Percentiles rank a stretch among this genome's conserved stretches.
Evolutionary conservation across 2,329 filamentous ascomycete species (phyloP).

Genomic region (Penicillium thymicola): DNA sequence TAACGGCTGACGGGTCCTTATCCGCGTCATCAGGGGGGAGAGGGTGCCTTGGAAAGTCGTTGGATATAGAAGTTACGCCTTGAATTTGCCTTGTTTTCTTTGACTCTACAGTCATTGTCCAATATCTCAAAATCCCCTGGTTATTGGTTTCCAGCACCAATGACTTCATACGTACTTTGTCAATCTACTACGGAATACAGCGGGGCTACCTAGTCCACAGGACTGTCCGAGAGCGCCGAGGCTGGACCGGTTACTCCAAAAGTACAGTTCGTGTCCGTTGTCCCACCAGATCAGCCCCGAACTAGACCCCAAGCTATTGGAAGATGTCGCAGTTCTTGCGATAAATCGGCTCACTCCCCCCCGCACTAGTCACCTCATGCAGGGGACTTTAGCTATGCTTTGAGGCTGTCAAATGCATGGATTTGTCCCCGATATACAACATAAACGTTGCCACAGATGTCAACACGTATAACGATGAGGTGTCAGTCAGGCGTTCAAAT

Average conservation of each 20-base stretch:
- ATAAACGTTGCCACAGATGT: neutral
- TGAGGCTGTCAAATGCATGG: neutral
- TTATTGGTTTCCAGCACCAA: neutral
- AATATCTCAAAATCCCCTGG: neutral
- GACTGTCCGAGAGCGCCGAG: neutral
- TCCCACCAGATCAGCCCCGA: neutral
- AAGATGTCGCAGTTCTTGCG: neutral
- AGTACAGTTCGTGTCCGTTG: neutral
- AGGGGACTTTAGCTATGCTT: neutral
- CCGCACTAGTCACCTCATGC: neutral
- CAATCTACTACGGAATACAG: neutral
- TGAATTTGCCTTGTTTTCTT: neutral
- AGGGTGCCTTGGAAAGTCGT: neutral
- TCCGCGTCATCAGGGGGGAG: neutral
- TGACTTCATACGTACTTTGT: neutral
- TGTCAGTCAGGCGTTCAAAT: neutral
- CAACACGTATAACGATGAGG: neutral
- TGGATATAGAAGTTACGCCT: neutral
- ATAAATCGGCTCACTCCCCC: neutral
- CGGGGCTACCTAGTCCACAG: constrained; percentile 2
- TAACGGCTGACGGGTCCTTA: neutral
- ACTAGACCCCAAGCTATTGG: neutral
- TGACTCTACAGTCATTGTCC: neutral
- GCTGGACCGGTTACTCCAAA: neutral
- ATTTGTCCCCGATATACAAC: neutral